Evolutionary conservation across 2,329 filamentous ascomycete genomes (phyloP).

Genomic region (Thelonectria discophora): DNA sequence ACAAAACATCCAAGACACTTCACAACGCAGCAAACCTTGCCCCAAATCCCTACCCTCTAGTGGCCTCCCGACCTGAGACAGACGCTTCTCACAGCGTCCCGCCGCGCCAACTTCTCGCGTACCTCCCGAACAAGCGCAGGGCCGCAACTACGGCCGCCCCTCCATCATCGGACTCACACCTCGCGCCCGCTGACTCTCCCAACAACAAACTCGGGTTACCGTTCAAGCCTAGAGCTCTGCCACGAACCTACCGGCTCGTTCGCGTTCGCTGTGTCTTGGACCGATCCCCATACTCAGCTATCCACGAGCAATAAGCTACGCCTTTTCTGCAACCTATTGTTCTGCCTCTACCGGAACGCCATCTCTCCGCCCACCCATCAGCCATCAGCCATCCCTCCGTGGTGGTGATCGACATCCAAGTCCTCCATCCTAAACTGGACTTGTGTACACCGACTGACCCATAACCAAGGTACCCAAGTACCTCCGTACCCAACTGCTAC

Average conservation of each 20-base stretch:
- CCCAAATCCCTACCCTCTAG: constrained; percentile 19
- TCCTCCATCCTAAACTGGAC: neutral
- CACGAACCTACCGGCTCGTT: neutral
- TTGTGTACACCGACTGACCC: neutral
- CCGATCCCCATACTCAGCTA: neutral
- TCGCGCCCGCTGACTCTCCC: neutral
- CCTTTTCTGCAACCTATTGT: neutral
- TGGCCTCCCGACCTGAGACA: constrained; percentile 12
- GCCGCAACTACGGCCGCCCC: constrained; percentile 37
- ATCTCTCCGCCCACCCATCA: neutral
- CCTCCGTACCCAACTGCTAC: constrained; percentile 26
- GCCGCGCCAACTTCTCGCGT: constrained; percentile 36
- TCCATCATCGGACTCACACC: constrained; percentile 22
- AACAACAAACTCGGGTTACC: neutral
- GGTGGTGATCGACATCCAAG: constrained; percentile 1
- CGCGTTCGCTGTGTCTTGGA: neutral
- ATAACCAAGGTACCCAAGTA: constrained; percentile 24
- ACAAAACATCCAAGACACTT: neutral
- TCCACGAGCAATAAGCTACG: neutral
- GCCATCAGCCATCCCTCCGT: neutral
- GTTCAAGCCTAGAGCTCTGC: neutral
- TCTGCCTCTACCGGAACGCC: neutral
- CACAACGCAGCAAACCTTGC: constrained; percentile 7
- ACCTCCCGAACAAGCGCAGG: constrained; percentile 41
- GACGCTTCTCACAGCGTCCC: constrained; percentile 33